A percentile compares a stretch with the other conserved stretches of the same genome.
phyloP scores from a whole-genome alignment of 306 rosid species.

The Fragaria ananassa region DNA sequence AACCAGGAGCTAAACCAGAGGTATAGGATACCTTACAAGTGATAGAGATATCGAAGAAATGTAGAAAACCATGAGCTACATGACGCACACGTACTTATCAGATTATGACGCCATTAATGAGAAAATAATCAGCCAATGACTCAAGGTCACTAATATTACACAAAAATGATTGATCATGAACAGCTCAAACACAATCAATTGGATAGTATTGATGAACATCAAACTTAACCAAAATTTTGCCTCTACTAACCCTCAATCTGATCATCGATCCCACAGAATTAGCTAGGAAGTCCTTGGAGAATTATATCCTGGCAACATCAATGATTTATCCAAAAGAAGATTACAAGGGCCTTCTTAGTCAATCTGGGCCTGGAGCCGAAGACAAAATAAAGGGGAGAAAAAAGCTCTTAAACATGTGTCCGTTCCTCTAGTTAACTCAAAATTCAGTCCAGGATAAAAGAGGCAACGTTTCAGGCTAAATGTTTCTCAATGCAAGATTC shows the following conservation, averaged over 20 bases:
- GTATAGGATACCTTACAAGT: no score
- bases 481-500: neutral
- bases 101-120: no score
- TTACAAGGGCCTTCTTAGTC: neutral
- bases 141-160: neutral
- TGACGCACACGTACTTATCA: no score
- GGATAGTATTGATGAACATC: neutral
- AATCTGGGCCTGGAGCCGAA: neutral
- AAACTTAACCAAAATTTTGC: neutral
- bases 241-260: neutral
- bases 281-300: neutral
- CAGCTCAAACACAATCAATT: neutral
- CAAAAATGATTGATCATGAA: neutral
- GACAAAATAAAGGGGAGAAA: neutral
- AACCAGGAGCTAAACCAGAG: no score
- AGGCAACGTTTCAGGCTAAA: neutral
- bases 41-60: no score
- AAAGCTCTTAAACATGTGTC: neutral
- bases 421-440: neutral
- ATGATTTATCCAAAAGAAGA: neutral
- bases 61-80: no score
- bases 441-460: neutral
- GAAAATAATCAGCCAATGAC: no score
- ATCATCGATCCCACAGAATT: neutral
- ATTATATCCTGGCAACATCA: neutral